A percentile compares a stretch with the other conserved stretches of the same genome.
These are phyloP conservation scores for Calonectria ilicicola DNA, from an alignment of 2,329 filamentous ascomycete genomes.

Conservation along the genomic window DNA sequence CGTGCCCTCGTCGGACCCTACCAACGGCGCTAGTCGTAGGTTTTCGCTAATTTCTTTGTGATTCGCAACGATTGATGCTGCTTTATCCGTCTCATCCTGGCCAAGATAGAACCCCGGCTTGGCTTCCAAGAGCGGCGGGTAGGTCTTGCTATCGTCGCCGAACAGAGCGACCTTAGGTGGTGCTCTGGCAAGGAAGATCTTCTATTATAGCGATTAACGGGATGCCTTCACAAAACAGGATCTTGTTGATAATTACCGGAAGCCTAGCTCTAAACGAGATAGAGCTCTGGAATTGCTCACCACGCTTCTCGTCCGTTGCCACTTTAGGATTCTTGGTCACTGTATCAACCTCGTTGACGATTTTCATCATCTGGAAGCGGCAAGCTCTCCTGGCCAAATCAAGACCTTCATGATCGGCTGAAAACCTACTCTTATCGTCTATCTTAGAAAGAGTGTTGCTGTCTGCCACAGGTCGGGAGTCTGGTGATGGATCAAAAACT, in stretches of 20 bases:
- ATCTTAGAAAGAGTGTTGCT: not conserved
- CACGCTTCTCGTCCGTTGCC: not conserved
- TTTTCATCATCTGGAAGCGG: not conserved
- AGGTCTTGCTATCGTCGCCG: too few relatives aligned
- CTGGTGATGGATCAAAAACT: not conserved
- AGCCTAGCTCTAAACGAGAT: not conserved
- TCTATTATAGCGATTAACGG: too few relatives aligned
- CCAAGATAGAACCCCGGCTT: too few relatives aligned
- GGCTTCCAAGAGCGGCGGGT: too few relatives aligned
- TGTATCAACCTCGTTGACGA: not conserved
- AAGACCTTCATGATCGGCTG: not conserved
- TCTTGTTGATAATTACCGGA: not conserved
- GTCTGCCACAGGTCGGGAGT: not conserved
- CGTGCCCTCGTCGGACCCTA: too few relatives aligned
- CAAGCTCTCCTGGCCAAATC: not conserved
- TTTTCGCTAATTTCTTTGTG: too few relatives aligned
- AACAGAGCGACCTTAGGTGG: too few relatives aligned
- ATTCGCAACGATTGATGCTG: too few relatives aligned
- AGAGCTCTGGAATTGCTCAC: not conserved
- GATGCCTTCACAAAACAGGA: too few relatives aligned
- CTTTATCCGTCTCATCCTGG: too few relatives aligned
- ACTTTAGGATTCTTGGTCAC: not conserved
- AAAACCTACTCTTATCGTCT: not conserved
- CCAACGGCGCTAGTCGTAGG: too few relatives aligned
- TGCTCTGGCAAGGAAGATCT: too few relatives aligned